These are phyloP conservation scores for Diaporthe longicolla DNA, from an alignment of 2,329 filamentous ascomycete species.

Conservation along the genomic window DNA sequence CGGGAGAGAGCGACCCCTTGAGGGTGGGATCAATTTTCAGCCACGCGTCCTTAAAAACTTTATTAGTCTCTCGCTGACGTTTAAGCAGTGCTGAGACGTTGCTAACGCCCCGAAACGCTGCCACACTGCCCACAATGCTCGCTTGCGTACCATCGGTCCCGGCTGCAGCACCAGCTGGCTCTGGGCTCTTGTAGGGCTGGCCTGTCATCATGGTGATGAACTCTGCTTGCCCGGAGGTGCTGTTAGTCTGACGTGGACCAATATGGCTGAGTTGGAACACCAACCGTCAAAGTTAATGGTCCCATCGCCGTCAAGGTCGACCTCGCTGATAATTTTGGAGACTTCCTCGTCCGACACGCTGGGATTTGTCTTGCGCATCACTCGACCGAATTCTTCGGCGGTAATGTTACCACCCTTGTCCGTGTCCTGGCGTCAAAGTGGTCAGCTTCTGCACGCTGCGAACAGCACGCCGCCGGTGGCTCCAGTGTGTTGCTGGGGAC, in stretches of 20 bases:
- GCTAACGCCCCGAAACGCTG: slow-evolving; percentile 40
- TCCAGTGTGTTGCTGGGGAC: neutral
- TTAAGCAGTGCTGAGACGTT: slow-evolving; percentile 41
- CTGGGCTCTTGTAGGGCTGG: slow-evolving; percentile 50
- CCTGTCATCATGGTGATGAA: slow-evolving; percentile 61
- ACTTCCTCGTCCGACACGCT: slow-evolving; percentile 52
- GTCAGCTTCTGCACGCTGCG: slow-evolving; percentile 7
- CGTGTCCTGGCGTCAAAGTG: slow-evolving; percentile 28
- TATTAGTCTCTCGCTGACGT: slow-evolving; percentile 41
- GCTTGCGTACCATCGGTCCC: slow-evolving; percentile 38
- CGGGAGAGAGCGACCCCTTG: slow-evolving; percentile 52
- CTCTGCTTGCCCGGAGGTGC: slow-evolving; percentile 46
- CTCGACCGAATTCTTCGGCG: slow-evolving; percentile 55
- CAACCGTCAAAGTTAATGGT: slow-evolving; percentile 57
- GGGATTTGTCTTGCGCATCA: slow-evolving; percentile 52
- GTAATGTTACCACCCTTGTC: slow-evolving; percentile 51
- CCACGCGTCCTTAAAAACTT: slow-evolving; percentile 50
- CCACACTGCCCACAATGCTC: slow-evolving; percentile 34
- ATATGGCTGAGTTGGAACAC: neutral
- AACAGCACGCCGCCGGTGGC: neutral
- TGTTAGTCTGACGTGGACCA: neutral
- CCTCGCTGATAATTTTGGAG: slow-evolving; percentile 55
- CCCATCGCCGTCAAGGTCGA: slow-evolving; percentile 56
- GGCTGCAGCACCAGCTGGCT: slow-evolving; percentile 44
- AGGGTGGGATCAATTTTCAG: slow-evolving; percentile 52